Evolutionary conservation across 2,329 filamentous ascomycete genomes (phyloP).

Genomic region (Sporothrix pallida): DNA sequence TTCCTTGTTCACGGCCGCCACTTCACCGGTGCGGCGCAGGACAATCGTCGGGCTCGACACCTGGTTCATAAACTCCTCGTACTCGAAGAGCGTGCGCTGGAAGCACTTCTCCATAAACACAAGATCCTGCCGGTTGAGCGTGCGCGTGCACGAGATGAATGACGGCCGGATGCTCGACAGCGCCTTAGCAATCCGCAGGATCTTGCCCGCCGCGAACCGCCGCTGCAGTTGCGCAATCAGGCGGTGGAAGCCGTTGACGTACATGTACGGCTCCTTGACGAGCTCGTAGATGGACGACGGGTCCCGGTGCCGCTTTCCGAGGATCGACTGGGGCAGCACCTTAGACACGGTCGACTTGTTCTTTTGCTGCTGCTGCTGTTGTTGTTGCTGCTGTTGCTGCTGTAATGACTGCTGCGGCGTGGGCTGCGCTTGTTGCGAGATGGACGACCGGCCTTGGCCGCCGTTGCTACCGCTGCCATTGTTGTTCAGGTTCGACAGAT

Average conservation of each 20-base stretch:
- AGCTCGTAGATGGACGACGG: conserved; percentile 86
- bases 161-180: conserved; percentile 89
- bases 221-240: conserved; percentile 80
- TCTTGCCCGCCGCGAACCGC: conserved; percentile 78
- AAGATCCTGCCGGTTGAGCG: conserved; percentile 84
- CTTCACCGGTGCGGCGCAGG: conserved; percentile 87
- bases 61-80: conserved; percentile 88
- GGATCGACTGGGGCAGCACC: conserved; percentile 55
- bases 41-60: conserved; percentile 91
- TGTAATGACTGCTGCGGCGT: conserved; percentile 26
- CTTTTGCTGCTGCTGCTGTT: conserved; percentile 47
- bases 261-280: conserved; percentile 89
- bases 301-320: conserved; percentile 69
- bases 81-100: conserved; percentile 89
- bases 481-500: conserved; percentile 28
- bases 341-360: conserved; percentile 52
- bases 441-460: conserved; percentile 30
- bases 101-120: conserved; percentile 98
- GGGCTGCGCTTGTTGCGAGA: conserved; percentile 29
- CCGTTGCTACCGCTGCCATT: conserved; percentile 31
- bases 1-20: conserved; percentile 95
- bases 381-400: conserved; percentile 41
- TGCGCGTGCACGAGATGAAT: conserved; percentile 89
- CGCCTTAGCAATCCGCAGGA: conserved; percentile 82
- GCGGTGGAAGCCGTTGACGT: conserved; percentile 87